A percentile compares a stretch with the other conserved stretches of the same genome.
These are phyloP conservation scores for Singerocomus rubriflavus DNA, from an alignment of 1,284 basidiomycete genomes.

Conservation along the genomic window DNA sequence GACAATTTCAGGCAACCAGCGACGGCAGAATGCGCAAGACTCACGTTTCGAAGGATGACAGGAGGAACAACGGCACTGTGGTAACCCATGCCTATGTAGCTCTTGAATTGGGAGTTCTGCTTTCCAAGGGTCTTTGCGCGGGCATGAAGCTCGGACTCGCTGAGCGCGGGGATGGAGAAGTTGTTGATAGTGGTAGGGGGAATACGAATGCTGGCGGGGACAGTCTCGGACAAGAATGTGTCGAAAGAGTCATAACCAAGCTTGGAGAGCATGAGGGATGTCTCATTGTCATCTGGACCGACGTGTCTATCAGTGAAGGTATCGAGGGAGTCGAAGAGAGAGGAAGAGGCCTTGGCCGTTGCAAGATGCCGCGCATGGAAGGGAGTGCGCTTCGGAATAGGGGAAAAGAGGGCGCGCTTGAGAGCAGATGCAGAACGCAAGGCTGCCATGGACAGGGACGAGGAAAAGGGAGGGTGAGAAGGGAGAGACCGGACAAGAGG, in stretches of 20 bases:
- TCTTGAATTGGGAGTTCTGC: slow-evolving; percentile 83
- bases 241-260: slow-evolving; percentile 87
- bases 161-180: slow-evolving; percentile 68
- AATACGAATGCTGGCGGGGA: slow-evolving; percentile 79
- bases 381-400: slow-evolving; percentile 20
- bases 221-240: slow-evolving; percentile 76
- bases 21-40: slow-evolving; percentile 22
- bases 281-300: slow-evolving; percentile 79
- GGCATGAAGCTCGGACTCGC: slow-evolving; percentile 82
- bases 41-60: slow-evolving; percentile 88
- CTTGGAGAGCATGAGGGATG: slow-evolving; percentile 72
- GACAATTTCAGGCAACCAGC: slow-evolving; percentile 5
- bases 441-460: slow-evolving; percentile 40
- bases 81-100: slow-evolving; percentile 98
- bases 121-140: slow-evolving; percentile 76
- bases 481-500: slow-evolving; percentile 19
- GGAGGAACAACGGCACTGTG: slow-evolving; percentile 92
- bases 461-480: slow-evolving; percentile 14
- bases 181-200: slow-evolving; percentile 60
- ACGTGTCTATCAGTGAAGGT: slow-evolving; percentile 87
- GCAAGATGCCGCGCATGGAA: slow-evolving; percentile 45
- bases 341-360: slow-evolving; percentile 54
- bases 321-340: slow-evolving; percentile 80
- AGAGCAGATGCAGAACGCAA: slow-evolving; percentile 44
- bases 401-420: slow-evolving; percentile 23